A percentile compares a stretch with the other conserved stretches of the same genome.
These are phyloP conservation scores for Teunomyces aglyptinius DNA, from an alignment of 805 yeast genomes.

Conservation along the genomic window DNA sequence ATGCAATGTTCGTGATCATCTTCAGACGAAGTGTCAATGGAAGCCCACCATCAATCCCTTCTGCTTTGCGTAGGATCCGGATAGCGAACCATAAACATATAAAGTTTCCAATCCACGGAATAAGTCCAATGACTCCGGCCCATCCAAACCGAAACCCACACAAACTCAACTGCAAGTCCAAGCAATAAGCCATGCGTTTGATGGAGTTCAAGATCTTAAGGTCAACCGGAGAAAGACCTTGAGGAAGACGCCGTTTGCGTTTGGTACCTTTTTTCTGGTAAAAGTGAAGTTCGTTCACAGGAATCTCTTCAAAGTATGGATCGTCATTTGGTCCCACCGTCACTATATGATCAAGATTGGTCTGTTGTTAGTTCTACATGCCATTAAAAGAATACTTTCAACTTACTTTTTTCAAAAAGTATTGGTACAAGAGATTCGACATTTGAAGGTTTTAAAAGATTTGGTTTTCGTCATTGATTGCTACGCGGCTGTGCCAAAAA, in stretches of 20 bases:
- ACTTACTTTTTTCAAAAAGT: constrained; percentile 38
- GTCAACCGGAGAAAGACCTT: constrained; percentile 32
- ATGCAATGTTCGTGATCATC: constrained; percentile 39
- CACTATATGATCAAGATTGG: constrained; percentile 26
- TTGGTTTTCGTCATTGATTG: not conserved
- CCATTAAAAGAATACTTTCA: too few species aligned
- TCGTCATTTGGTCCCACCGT: constrained; percentile 32
- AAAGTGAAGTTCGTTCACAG: constrained; percentile 39
- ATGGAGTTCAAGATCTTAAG: constrained; percentile 34
- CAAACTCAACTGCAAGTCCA: constrained; percentile 38
- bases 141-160: constrained; percentile 43
- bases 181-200: constrained; percentile 35
- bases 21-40: constrained; percentile 27
- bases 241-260: constrained; percentile 35
- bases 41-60: constrained; percentile 36
- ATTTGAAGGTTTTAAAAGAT: constrained; percentile 9
- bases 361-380: constrained; percentile 15
- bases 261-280: constrained; percentile 41
- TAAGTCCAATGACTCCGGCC: constrained; percentile 41
- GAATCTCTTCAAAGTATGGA: constrained; percentile 42
- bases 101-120: constrained; percentile 43
- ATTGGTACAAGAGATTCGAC: constrained; percentile 33
- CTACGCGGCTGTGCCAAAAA: not conserved
- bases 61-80: constrained; percentile 30
- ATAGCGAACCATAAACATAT: constrained; percentile 30